Evolutionary conservation across 768 basidiomycete species (phyloP).

Genomic region (Suillus clintonianus): DNA sequence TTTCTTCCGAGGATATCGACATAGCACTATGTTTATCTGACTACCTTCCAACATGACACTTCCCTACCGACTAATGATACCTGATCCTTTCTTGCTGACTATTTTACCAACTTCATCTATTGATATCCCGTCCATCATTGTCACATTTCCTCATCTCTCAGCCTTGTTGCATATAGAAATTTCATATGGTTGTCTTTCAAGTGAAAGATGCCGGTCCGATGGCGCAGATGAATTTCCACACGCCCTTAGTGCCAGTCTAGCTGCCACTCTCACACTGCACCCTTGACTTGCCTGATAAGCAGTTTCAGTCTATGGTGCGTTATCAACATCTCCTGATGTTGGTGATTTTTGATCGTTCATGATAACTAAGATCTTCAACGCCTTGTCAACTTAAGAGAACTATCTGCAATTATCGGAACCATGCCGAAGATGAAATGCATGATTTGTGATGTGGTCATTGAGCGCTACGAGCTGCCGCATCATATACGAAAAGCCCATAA

Average conservation of each 20-base stretch:
- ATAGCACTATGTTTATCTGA: constrained; percentile 4
- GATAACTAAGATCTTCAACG: neutral
- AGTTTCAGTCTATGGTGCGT: neutral
- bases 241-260: neutral
- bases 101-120: constrained; percentile 1
- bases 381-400: neutral
- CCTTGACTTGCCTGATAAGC: neutral
- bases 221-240: constrained; percentile 2
- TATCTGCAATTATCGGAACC: neutral
- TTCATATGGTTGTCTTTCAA: neutral
- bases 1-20: neutral
- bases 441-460: neutral
- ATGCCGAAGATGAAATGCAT: neutral
- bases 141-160: neutral
- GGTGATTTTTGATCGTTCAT: neutral
- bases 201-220: neutral
- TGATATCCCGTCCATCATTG: neutral
- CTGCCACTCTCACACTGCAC: neutral
- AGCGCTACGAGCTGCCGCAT: neutral
- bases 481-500: neutral
- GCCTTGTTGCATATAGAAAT: constrained; percentile 3
- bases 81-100: neutral
- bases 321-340: neutral
- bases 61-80: neutral
- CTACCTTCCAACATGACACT: constrained; percentile 2